phyloP scores from a whole-genome alignment of 2,329 filamentous ascomycete species.

The Fusarium palustre region DNA sequence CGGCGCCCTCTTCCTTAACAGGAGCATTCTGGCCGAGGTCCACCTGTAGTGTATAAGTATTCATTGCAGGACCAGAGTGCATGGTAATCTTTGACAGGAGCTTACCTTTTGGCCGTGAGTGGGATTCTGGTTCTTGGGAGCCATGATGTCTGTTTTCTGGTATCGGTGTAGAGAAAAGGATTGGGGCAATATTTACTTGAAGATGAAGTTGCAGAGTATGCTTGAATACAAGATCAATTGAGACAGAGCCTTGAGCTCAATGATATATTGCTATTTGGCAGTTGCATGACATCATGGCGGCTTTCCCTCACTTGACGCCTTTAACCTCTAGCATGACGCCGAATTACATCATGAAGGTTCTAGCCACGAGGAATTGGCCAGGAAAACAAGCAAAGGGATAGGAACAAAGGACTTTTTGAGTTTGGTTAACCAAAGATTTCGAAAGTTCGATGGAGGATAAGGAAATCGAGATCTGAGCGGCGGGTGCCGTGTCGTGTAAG shows the following conservation, averaged over 20 bases:
- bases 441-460: constrained; percentile 25
- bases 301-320: constrained; percentile 27
- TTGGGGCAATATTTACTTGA: neutral
- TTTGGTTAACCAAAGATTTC: constrained; percentile 7
- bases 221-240: neutral
- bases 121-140: constrained; percentile 32
- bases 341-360: constrained; percentile 39
- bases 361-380: constrained; percentile 8
- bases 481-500: neutral
- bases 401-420: neutral
- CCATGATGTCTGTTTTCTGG: constrained; percentile 29
- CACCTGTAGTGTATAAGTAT: constrained; percentile 54
- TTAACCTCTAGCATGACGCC: constrained; percentile 33
- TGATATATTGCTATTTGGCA: constrained; percentile 26
- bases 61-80: neutral
- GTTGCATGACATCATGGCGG: constrained; percentile 38
- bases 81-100: neutral
- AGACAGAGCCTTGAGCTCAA: constrained; percentile 10
- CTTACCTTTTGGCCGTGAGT: constrained; percentile 44
- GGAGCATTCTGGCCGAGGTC: constrained; percentile 61
- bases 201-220: neutral
- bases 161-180: neutral
- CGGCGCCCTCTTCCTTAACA: constrained; percentile 69
- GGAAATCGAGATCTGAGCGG: constrained; percentile 28
- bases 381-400: constrained; percentile 6